Conservation (phyloP, 1,139 yeast species). For the Spathaspora sp. region DNA sequence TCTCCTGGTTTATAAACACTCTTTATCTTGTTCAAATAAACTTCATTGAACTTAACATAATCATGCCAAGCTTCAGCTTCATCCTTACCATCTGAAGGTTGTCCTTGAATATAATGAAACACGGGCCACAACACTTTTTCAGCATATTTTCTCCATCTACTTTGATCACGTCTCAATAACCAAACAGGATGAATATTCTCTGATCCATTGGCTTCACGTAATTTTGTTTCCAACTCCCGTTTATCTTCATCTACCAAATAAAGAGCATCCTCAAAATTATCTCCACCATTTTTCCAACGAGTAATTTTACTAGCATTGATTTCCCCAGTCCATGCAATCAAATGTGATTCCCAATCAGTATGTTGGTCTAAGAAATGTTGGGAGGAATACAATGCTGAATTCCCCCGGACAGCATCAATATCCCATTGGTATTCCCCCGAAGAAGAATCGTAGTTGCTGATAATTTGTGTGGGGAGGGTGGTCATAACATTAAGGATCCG, state of each 20-base stretch:
- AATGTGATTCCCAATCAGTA: conserved; percentile 81
- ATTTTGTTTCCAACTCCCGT: conserved; percentile 39
- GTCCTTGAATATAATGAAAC: conserved; percentile 84
- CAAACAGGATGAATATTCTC: conserved; percentile 79
- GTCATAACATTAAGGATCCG: conserved; percentile 70
- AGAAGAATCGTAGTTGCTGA: conserved; percentile 29
- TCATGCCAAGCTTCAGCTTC: conserved; percentile 88
- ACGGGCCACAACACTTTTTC: conserved; percentile 94
- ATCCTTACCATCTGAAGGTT: conserved; percentile 59
- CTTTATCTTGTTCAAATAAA: conserved; percentile 76
- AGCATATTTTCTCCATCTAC: conserved; percentile 85
- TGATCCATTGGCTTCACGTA: conserved; percentile 44
- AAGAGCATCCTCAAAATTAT: conserved; percentile 54
- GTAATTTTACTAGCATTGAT: conserved; percentile 31
- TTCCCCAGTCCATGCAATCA: conserved; percentile 97
- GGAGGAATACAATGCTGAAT: conserved; percentile 81
- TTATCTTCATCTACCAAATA: conserved; percentile 61
- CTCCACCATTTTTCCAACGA: conserved; percentile 14
- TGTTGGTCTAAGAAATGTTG: conserved; percentile 62
- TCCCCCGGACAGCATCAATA: conserved; percentile 72
- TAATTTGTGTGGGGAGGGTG: conserved; percentile 63
- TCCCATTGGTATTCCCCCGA: conserved; percentile 44
- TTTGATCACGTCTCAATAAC: conserved; percentile 71
- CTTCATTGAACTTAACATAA: conserved; percentile 87
- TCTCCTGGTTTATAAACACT: conserved; percentile 84